Conservation (phyloP, 2,329 filamentous ascomycete species). For the Chaetomiaceae sp. region DNA sequence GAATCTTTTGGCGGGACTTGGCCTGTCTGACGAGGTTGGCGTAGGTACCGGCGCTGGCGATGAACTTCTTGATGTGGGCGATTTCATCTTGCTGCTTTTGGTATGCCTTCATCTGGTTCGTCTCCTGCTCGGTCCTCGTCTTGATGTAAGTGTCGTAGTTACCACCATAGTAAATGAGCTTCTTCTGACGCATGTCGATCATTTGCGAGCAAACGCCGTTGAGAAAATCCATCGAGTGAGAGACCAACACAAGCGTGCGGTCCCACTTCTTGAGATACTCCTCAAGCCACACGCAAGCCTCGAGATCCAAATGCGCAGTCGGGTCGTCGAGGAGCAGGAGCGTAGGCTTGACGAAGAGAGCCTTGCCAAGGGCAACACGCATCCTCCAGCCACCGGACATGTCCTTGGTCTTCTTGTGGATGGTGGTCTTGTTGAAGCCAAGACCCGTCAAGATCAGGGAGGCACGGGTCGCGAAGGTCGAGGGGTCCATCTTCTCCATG, state of each 20-base stretch:
- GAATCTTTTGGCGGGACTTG: conserved; percentile 98
- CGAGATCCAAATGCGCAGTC: conserved; percentile 97
- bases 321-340: conserved; percentile 95
- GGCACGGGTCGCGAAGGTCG: conserved; percentile 91
- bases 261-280: conserved; percentile 99
- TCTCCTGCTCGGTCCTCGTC: conserved; percentile 89
- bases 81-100: conserved; percentile 99
- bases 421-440: conserved; percentile 97
- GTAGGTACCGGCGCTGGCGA: conserved; percentile 98
- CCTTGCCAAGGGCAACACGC: conserved; percentile 96
- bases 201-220: conserved; percentile 98
- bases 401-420: conserved; percentile 99
- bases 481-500: conserved; percentile 98
- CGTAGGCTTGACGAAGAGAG: conserved; percentile 96
- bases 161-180: conserved; percentile 96
- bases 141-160: conserved; percentile 99
- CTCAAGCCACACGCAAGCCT: conserved; percentile 99
- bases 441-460: conserved; percentile 97
- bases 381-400: conserved; percentile 99
- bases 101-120: conserved; percentile 99
- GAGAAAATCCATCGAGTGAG: conserved; percentile 97
- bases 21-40: conserved; percentile 98
- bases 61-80: conserved; percentile 99
- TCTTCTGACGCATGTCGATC: conserved; percentile 92
- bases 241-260: conserved; percentile 90